Evolutionary conservation across 2,329 filamentous ascomycete species (phyloP).

Genomic region (Sarocladium strictum): DNA sequence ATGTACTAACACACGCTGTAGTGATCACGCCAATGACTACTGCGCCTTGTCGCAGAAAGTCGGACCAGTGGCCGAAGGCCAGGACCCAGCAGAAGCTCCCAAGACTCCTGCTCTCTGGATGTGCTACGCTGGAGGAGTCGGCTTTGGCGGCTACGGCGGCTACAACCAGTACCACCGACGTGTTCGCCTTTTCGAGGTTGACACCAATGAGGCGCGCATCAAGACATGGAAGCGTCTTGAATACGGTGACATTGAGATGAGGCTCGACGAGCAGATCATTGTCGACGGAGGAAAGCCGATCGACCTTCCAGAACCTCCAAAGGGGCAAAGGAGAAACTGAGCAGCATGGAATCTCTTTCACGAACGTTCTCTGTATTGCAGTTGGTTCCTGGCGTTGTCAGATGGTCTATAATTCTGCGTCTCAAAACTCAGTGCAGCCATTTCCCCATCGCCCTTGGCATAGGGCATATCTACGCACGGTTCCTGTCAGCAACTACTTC

Average conservation of each 20-base stretch:
- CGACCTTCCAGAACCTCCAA: conserved; percentile 19
- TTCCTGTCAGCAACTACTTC: too few species aligned
- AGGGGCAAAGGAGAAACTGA: too few species aligned
- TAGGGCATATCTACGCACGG: too few species aligned
- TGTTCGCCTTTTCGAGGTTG: conserved; percentile 84
- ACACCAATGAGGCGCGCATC: conserved; percentile 84
- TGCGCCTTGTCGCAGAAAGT: conserved; percentile 61
- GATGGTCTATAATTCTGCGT: too few species aligned
- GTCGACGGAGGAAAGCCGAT: conserved; percentile 53
- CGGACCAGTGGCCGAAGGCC: conserved; percentile 26
- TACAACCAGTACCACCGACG: conserved; percentile 81
- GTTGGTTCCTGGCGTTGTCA: too few species aligned
- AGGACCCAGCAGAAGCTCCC: background rate
- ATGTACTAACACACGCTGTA: conserved; percentile 22
- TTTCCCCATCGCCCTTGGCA: too few species aligned
- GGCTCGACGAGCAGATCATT: conserved; percentile 59
- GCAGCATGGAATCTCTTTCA: too few species aligned
- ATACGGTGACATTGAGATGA: conserved; percentile 46
- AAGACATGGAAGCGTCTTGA: conserved; percentile 90
- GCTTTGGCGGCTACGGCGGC: conserved; percentile 92
- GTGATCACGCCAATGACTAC: conserved; percentile 95
- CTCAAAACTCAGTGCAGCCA: too few species aligned
- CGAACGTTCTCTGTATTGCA: too few species aligned
- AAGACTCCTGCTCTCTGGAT: conserved; percentile 79
- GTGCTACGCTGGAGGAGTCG: conserved; percentile 90